A percentile compares a stretch with the other conserved stretches of the same genome.
These are phyloP conservation scores for Malania oleifera DNA, from an alignment of 164 flowering plant genomes.

Conservation along the genomic window DNA sequence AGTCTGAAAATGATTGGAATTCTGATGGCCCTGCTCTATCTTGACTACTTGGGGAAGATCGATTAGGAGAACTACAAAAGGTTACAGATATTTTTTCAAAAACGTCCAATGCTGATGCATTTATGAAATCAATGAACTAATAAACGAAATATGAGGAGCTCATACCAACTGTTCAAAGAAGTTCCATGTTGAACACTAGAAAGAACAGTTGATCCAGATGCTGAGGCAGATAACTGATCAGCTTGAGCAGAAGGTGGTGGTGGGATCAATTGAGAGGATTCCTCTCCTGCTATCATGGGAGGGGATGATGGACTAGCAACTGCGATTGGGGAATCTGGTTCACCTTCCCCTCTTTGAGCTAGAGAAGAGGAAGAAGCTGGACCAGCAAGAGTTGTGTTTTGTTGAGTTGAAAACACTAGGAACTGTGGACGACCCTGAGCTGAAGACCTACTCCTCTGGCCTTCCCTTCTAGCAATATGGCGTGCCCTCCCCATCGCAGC, in stretches of 20 bases:
- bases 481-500: slow-evolving; percentile 46
- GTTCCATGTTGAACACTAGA: slow-evolving; percentile 12
- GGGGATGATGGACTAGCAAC: slow-evolving; percentile 11
- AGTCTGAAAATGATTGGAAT: slow-evolving; percentile 46
- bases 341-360: slow-evolving; percentile 15
- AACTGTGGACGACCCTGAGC: slow-evolving; percentile 28
- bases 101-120: background rate
- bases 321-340: slow-evolving; percentile 7
- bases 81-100: background rate
- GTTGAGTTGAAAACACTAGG: slow-evolving; percentile 24
- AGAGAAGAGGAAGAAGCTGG: slow-evolving; percentile 23
- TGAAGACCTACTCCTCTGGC: slow-evolving; percentile 30
- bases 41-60: slow-evolving; percentile 39
- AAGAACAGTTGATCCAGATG: slow-evolving; percentile 10
- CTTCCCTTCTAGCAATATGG: slow-evolving; percentile 36
- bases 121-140: background rate
- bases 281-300: slow-evolving; percentile 4
- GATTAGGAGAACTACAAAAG: slow-evolving; percentile 28
- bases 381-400: slow-evolving; percentile 14
- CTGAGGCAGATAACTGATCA: slow-evolving; percentile 13
- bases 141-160: background rate
- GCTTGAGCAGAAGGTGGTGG: slow-evolving; percentile 10
- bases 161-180: slow-evolving; percentile 18
- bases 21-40: slow-evolving; percentile 89
- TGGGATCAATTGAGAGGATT: slow-evolving; percentile 5